Conservation (phyloP, 2,329 filamentous ascomycete genomes). For the Aureobasidium sp. region DNA sequence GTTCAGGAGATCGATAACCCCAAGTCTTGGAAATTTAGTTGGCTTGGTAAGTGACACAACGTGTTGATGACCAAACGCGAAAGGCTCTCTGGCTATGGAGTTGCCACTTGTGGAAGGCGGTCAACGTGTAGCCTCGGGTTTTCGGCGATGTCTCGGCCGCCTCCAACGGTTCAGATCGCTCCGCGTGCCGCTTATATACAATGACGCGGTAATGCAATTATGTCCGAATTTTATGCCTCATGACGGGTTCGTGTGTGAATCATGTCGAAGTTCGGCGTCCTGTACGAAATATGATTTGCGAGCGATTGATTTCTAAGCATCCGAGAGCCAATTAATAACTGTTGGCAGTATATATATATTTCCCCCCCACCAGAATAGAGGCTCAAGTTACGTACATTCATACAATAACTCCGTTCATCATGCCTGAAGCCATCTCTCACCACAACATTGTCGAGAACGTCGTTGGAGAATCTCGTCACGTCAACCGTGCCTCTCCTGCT, state of each 20-base stretch:
- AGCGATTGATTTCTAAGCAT: constrained; percentile 9
- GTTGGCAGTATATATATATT: background rate
- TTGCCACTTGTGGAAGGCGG: background rate
- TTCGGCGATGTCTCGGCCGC: background rate
- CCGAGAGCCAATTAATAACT: background rate
- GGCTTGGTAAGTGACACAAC: background rate
- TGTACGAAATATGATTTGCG: background rate
- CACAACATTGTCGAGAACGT: constrained; percentile 21
- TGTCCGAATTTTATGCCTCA: background rate
- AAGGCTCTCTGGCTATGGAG: background rate
- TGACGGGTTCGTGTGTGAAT: background rate
- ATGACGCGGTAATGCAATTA: background rate
- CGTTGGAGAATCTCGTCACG: constrained; percentile 24
- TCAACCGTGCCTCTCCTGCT: constrained; percentile 35
- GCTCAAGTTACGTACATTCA: background rate
- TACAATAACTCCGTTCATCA: background rate
- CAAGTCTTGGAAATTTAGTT: background rate
- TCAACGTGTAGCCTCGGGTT: no score
- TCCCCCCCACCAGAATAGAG: no score
- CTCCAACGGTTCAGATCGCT: background rate
- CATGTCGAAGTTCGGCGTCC: no score
- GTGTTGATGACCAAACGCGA: background rate
- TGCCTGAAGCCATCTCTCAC: constrained; percentile 18
- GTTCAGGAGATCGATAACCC: background rate
- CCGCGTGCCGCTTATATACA: background rate